Evolutionary conservation across 2,329 filamentous ascomycete species (phyloP), one percentile per base, ranked within the genome.

Genomic region (Immersiporthe knoxdaviesiana): DNA sequence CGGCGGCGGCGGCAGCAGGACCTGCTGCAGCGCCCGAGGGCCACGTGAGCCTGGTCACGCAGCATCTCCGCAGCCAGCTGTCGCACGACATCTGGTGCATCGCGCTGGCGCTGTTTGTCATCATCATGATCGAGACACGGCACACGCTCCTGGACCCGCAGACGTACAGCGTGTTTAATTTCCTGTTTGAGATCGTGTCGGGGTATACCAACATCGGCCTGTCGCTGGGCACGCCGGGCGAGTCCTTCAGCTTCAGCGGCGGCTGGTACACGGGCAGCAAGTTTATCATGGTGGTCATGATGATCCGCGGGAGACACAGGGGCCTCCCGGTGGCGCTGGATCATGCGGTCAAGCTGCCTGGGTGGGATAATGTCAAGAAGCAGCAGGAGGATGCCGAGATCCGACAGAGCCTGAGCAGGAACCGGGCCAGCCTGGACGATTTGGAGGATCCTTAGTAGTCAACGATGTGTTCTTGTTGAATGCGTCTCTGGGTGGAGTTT

Each of bases 11-110:
- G n/a, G n/a, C n/a, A n/a, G n/a, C n/a, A n/a, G n/a, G n/a, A n/a
- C 24, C 64, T 14, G 24, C 54, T 27, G 32, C 41, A n/a, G 60
- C 52, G 21, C 68, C 67, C 21, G 72, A 72, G 47, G 73, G 73
- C n/a, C 65, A 70, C 24, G 67, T 71, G 32, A 73, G 71, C 54
- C 71, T 72, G 6, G 69, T 72, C 12, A 71, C 65, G 47, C 82
- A 86, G 71, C 88, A 91, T 74, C 80, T 91, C 30, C 85, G 87
- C n/a, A 84, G 85, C 7, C 89, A 91, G 76, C 82, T 91, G 1
- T 86, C 87, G 39, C 88, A 91, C 75, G 90, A 91, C 74, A 80
- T 91, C 21, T 91, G 89, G 89, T 88, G 84, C 80, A 85, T 91
- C 18, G 84, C 87, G 3, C 77, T 90, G 0, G 86, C 87, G 2